Conservation (phyloP, 805 yeast genomes). For the Lachancea thermotolerans region DNA sequence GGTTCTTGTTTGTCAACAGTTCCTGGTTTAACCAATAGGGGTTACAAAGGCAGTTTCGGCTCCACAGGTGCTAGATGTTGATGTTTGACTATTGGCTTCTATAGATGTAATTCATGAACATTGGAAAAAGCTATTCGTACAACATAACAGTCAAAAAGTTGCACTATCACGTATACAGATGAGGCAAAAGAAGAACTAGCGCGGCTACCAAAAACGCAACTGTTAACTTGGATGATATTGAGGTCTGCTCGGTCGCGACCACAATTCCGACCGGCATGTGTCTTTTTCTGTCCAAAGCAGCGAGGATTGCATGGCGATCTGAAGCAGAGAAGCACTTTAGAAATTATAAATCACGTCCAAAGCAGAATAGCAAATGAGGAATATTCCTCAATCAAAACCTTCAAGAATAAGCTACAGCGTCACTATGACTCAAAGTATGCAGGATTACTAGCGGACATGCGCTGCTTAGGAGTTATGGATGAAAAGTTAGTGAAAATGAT, state of each 20-base stretch:
- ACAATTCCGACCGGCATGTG: neutral
- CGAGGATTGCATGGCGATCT: neutral
- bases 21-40: neutral
- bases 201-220: too few relatives aligned
- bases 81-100: too few relatives aligned
- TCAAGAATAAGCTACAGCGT: slow-evolving; percentile 13
- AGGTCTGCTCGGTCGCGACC: too few relatives aligned
- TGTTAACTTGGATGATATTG: too few relatives aligned
- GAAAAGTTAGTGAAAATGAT: slow-evolving; percentile 9
- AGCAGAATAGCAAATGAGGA: neutral
- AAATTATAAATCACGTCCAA: neutral
- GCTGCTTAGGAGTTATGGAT: slow-evolving; percentile 1
- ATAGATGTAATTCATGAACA: too few relatives aligned
- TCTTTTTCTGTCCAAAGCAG: neutral
- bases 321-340: neutral
- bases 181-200: too few relatives aligned
- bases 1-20: neutral
- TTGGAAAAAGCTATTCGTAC: too few relatives aligned
- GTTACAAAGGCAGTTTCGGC: neutral
- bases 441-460: slow-evolving; percentile 4
- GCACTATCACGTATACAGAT: too few relatives aligned
- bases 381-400: slow-evolving; percentile 8
- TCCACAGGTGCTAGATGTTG: too few relatives aligned
- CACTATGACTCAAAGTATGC: slow-evolving; percentile 8
- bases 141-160: too few relatives aligned